These are phyloP conservation scores for Diversispora epigaea DNA, from an alignment of 192 early-diverging fungal species.

Conservation along the genomic window DNA sequence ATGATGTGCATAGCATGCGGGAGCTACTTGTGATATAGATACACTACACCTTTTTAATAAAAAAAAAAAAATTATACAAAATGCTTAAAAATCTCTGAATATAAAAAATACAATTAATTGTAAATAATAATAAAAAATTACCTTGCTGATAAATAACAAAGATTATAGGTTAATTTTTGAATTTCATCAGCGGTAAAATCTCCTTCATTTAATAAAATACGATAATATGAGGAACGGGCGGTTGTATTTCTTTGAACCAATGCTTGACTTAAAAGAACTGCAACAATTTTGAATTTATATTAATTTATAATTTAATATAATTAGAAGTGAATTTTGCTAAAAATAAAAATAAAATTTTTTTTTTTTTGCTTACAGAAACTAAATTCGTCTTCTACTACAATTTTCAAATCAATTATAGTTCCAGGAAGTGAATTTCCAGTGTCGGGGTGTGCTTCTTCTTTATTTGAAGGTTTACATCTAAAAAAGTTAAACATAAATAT, in stretches of 20 bases:
- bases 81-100: not conserved
- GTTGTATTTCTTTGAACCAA: conserved; percentile 58
- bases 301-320: not conserved
- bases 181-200: not conserved
- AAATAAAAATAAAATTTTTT: too few relatives aligned
- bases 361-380: too few relatives aligned
- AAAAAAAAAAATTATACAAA: not conserved
- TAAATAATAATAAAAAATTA: not conserved
- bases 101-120: not conserved
- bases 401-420: too few relatives aligned
- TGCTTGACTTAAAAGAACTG: too few relatives aligned
- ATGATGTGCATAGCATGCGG: not conserved
- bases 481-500: too few relatives aligned
- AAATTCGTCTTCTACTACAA: too few relatives aligned
- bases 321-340: too few relatives aligned
- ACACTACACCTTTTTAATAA: not conserved
- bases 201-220: not conserved
- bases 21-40: not conserved
- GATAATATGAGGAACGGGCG: not conserved
- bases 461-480: too few relatives aligned
- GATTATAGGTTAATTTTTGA: not conserved
- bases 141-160: not conserved
- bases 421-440: too few relatives aligned
- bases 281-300: not conserved
- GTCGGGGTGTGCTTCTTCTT: too few relatives aligned